A percentile compares a stretch with the other conserved stretches of the same genome.
Conservation (phyloP, 2,329 filamentous ascomycete genomes). For the Colletotrichum lini region DNA sequence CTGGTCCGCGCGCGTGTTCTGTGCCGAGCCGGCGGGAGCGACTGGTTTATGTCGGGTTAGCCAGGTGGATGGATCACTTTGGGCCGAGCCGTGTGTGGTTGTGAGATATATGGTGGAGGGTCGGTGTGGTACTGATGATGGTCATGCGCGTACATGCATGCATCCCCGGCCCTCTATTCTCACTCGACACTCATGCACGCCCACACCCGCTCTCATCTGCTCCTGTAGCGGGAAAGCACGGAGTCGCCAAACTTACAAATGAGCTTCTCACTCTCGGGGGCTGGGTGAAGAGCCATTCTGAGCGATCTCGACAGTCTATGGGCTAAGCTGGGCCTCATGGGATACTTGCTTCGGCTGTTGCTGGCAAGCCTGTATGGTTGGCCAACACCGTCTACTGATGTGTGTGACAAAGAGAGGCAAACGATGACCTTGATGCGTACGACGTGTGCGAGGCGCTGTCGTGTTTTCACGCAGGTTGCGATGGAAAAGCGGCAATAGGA, state of each 20-base stretch:
- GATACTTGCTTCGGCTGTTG: conserved; percentile 1
- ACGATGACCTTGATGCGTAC: background rate
- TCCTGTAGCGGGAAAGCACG: background rate
- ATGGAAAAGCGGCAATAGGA: background rate
- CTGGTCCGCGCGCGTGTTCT: conserved; percentile 78
- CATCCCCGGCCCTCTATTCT: background rate
- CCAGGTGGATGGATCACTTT: background rate
- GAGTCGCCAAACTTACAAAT: conserved; percentile 60
- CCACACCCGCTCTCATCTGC: background rate
- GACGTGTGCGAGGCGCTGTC: background rate
- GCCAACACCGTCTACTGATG: too few species aligned
- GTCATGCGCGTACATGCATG: too few species aligned
- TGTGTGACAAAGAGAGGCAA: too few species aligned
- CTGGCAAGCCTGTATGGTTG: too few species aligned
- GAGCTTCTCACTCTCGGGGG: conserved; percentile 59
- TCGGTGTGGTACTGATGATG: background rate
- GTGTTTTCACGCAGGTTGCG: background rate
- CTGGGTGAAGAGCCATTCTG: conserved; percentile 62
- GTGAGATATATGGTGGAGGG: conserved; percentile 1
- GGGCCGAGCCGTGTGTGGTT: conserved; percentile 2
- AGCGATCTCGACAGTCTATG: conserved; percentile 36
- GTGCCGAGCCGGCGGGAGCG: conserved; percentile 73
- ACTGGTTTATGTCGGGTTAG: conserved; percentile 57
- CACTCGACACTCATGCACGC: background rate
- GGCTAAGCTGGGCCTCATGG: conserved; percentile 34